phyloP scores from a whole-genome alignment of 805 yeast species.

The Saturnispora sanitii region DNA sequence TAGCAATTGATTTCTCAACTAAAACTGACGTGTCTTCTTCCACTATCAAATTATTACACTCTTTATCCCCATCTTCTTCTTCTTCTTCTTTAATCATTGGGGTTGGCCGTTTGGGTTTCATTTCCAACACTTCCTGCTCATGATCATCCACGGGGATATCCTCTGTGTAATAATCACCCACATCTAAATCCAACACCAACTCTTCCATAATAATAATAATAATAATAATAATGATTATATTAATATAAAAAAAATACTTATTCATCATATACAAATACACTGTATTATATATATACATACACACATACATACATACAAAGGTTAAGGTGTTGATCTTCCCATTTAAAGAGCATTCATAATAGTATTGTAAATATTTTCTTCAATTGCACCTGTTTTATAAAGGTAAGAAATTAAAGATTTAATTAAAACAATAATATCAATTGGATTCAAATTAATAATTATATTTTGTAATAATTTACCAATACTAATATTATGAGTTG shows the following conservation, averaged over 20 bases:
- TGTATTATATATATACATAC: background rate
- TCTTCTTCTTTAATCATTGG: constrained; percentile 1
- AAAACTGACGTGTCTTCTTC: constrained; percentile 4
- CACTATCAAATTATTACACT: constrained; percentile 3
- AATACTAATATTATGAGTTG: constrained; percentile 59
- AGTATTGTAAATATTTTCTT: constrained; percentile 25
- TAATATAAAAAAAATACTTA: background rate
- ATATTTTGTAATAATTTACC: constrained; percentile 70
- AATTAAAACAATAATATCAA: constrained; percentile 56
- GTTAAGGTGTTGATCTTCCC: constrained; percentile 17
- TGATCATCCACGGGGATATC: constrained; percentile 15
- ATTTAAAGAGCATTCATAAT: constrained; percentile 8
- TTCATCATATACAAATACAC: background rate
- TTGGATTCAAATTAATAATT: constrained; percentile 55
- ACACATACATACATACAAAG: background rate
- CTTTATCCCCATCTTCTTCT: too few relatives aligned
- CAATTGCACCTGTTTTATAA: constrained; percentile 32
- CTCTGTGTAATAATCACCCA: constrained; percentile 21
- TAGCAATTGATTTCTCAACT: constrained; percentile 1
- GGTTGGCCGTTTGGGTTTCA: constrained; percentile 5
- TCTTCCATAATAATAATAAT: too few relatives aligned
- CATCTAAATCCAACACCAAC: too few relatives aligned
- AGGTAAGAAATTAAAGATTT: constrained; percentile 49
- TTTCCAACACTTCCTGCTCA: constrained; percentile 20
- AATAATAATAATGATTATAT: background rate